Base-by-base conservation (phyloP, 139 green algal genomes). In the Dunaliella sp. region DNA sequence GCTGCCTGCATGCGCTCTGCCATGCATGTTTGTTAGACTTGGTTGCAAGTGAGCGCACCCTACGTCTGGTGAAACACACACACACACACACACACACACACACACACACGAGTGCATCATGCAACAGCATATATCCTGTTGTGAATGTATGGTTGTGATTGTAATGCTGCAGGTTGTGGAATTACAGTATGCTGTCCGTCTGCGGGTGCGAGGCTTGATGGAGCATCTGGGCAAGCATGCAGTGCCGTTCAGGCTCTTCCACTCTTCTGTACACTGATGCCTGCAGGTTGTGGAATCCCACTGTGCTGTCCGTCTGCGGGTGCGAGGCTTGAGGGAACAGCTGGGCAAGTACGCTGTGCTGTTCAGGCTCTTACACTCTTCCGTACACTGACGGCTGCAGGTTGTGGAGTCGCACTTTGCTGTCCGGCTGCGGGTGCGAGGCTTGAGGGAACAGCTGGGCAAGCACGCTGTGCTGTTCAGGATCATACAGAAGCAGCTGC, bases 401-500 rank as follows among this genome's bases (percentile, higher is more conserved):
- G 83, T 94, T 26, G 84, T 93, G 30, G 90, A 95, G 36, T 34
- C 38, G 1, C 93, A 94, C 91, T 95, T 93, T 79, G 83, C 59
- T 0, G 80, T 80, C 25, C 86, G 93, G 21, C 32, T 65, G 31
- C 36, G 77, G 0, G 33, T 91, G 33, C 12, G 36, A 2, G 82
- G 88, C 21, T 78, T 91, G 36, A 37, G 77, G 0, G 28, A 77
- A 34, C 1, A 85, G 82, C 86, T 95, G 73, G 92, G 92, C 85
- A 73, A 89, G 72, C 83, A 88, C 0, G 92, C 90, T 28, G 33
- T 86, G 26, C 86, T 92, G 83, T 92, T 94, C 80, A 83, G 93
- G 1, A 87, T 75, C 82, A 86, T 96, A 3, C 90, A 96, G 89
- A 95, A 95, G 90, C 87, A 92, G 57, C 91, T 96, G 88, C 89